phyloP scores from a whole-genome alignment of 2,329 filamentous ascomycete genomes.

The Cryphonectria radicalis region DNA sequence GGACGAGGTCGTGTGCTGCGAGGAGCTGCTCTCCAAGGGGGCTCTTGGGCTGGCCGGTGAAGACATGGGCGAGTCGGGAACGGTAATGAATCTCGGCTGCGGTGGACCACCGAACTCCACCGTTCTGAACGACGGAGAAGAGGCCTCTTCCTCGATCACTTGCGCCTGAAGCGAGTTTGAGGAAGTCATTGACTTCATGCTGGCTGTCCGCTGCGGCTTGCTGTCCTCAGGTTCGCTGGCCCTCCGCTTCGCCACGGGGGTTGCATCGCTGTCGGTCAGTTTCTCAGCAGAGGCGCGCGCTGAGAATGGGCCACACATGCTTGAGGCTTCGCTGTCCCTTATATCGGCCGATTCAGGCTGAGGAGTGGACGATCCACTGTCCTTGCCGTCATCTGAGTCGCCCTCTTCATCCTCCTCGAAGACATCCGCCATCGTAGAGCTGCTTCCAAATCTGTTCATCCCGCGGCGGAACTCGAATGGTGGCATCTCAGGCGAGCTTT shows the following conservation, averaged over 20 bases:
- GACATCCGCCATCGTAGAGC: constrained; percentile 80
- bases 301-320: constrained; percentile 23
- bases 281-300: constrained; percentile 24
- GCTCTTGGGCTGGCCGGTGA: constrained; percentile 30
- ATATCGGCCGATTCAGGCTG: constrained; percentile 43
- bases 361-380: constrained; percentile 33
- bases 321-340: constrained; percentile 35
- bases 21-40: constrained; percentile 31
- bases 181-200: constrained; percentile 54
- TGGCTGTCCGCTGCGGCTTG: constrained; percentile 41
- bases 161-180: constrained; percentile 56
- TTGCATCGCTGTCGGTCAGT: constrained; percentile 21
- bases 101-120: constrained; percentile 27
- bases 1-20: constrained; percentile 36
- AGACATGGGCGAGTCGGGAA: constrained; percentile 28
- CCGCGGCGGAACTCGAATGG: constrained; percentile 70
- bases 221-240: constrained; percentile 52
- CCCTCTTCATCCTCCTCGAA: constrained; percentile 84
- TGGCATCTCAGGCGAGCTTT: constrained; percentile 79
- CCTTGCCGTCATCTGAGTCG: constrained; percentile 50
- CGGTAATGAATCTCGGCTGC: constrained; percentile 38
- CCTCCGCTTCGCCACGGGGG: constrained; percentile 45
- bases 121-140: constrained; percentile 37
- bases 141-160: constrained; percentile 53
- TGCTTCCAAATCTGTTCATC: constrained; percentile 66